phyloP scores from a whole-genome alignment of 1,139 yeast species.

The Sugiyamaella novakii region DNA sequence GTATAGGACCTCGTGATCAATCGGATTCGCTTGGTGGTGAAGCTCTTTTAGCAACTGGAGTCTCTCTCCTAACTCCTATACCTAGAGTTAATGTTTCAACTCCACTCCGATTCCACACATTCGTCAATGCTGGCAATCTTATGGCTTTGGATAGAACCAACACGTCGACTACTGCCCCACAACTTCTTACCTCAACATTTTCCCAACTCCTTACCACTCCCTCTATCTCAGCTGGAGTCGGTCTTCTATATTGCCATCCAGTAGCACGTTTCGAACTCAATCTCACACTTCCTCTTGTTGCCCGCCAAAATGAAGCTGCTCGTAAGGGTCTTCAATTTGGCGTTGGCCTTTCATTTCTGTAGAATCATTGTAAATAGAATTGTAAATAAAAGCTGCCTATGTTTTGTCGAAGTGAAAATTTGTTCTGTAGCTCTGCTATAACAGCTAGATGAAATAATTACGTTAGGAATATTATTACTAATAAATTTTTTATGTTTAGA shows the following conservation, averaged over 20 bases:
- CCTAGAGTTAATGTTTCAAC: conserved; percentile 58
- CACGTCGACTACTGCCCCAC: not conserved
- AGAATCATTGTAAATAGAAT: conserved; percentile 32
- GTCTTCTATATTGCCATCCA: conserved; percentile 80
- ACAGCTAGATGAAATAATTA: no score
- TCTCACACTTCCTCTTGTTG: conserved; percentile 73
- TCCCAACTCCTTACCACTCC: conserved; percentile 26
- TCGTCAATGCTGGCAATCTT: conserved; percentile 72
- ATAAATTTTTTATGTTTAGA: no score
- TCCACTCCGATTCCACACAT: conserved; percentile 67
- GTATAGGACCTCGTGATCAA: conserved; percentile 79
- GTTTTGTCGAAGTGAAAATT: no score
- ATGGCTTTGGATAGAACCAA: conserved; percentile 43
- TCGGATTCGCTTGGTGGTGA: conserved; percentile 75
- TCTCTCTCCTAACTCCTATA: conserved; percentile 62
- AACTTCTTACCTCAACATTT: conserved; percentile 12
- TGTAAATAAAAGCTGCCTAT: no score
- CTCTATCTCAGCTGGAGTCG: conserved; percentile 46
- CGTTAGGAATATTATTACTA: no score
- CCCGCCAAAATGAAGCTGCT: conserved; percentile 63
- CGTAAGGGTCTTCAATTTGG: conserved; percentile 93
- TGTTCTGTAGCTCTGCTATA: no score
- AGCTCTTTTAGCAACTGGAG: conserved; percentile 66
- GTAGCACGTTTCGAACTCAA: conserved; percentile 89
- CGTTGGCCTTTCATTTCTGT: conserved; percentile 81